Conservation (phyloP, 805 yeast species). For the Yamadazyma phyllophila region DNA sequence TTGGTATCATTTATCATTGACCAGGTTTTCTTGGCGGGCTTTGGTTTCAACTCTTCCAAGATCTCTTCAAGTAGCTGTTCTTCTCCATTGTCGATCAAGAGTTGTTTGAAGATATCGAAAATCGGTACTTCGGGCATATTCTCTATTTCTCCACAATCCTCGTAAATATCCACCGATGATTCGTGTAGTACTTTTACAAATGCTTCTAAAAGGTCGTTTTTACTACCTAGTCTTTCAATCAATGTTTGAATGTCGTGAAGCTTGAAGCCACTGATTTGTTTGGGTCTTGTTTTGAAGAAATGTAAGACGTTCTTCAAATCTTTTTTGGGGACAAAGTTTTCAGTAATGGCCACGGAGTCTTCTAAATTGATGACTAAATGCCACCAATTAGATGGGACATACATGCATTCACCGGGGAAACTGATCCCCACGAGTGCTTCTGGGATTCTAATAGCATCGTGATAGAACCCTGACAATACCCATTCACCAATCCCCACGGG, state of each 20-base stretch:
- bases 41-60: slow-evolving; percentile 5
- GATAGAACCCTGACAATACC: slow-evolving; percentile 79
- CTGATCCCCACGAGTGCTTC: slow-evolving; percentile 70
- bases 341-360: slow-evolving; percentile 83
- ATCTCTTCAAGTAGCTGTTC: slow-evolving; percentile 14
- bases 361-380: slow-evolving; percentile 85
- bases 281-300: slow-evolving; percentile 63
- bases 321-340: slow-evolving; percentile 75
- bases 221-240: slow-evolving; percentile 16
- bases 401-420: slow-evolving; percentile 77
- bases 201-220: slow-evolving; percentile 2
- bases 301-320: slow-evolving; percentile 59
- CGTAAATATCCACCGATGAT: slow-evolving; percentile 25
- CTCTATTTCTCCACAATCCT: slow-evolving; percentile 62
- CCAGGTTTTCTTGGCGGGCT: slow-evolving; percentile 4
- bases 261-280: slow-evolving; percentile 80
- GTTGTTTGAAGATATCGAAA: slow-evolving; percentile 56
- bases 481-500: slow-evolving; percentile 94
- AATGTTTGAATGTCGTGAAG: slow-evolving; percentile 48
- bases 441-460: slow-evolving; percentile 58
- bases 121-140: slow-evolving; percentile 51
- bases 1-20: neutral
- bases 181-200: slow-evolving; percentile 1
- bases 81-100: slow-evolving; percentile 42
- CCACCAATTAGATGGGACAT: slow-evolving; percentile 98